phyloP scores from a whole-genome alignment of 257 asterid genomes.

The Fraxinus pennsylvanica region DNA sequence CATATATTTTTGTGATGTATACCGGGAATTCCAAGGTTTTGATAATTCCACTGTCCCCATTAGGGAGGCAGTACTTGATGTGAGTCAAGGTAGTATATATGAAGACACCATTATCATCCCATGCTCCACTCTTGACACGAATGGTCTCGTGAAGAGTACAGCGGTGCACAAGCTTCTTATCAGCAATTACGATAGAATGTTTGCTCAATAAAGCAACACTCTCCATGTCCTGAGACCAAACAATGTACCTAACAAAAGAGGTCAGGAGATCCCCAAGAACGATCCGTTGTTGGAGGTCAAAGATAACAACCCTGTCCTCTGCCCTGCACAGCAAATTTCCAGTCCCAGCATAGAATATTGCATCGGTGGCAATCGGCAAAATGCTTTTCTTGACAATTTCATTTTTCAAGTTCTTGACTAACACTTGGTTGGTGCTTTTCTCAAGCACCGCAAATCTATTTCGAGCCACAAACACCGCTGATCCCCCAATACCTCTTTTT shows the following conservation, averaged over 20 bases:
- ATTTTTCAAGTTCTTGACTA: constrained; percentile 76
- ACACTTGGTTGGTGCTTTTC: constrained; percentile 73
- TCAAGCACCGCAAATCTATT: constrained; percentile 96
- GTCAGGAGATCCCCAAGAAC: constrained; percentile 85
- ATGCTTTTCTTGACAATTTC: constrained; percentile 69
- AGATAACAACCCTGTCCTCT: constrained; percentile 88
- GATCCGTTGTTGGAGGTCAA: constrained; percentile 87
- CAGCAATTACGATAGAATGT: constrained; percentile 91
- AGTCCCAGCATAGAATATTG: constrained; percentile 93
- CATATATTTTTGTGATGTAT: constrained; percentile 80
- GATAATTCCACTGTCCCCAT: constrained; percentile 94
- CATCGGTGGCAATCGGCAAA: constrained; percentile 81
- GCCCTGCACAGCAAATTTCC: constrained; percentile 93
- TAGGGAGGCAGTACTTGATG: constrained; percentile 95
- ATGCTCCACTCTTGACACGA: constrained; percentile 97
- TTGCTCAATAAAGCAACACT: constrained; percentile 93
- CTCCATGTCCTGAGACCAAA: constrained; percentile 96
- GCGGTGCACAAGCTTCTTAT: constrained; percentile 85
- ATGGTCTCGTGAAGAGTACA: constrained; percentile 98
- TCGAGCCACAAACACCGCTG: constrained; percentile 90
- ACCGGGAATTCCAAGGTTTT: constrained; percentile 91
- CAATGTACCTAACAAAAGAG: constrained; percentile 78
- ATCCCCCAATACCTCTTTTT: constrained; percentile 81
- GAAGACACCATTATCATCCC: constrained; percentile 98
- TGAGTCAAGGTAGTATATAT: constrained; percentile 88